Evolutionary conservation across 2,329 filamentous ascomycete genomes (phyloP), one percentile per base, ranked within the genome.

Genomic region (Rhynchosporium secalis): DNA sequence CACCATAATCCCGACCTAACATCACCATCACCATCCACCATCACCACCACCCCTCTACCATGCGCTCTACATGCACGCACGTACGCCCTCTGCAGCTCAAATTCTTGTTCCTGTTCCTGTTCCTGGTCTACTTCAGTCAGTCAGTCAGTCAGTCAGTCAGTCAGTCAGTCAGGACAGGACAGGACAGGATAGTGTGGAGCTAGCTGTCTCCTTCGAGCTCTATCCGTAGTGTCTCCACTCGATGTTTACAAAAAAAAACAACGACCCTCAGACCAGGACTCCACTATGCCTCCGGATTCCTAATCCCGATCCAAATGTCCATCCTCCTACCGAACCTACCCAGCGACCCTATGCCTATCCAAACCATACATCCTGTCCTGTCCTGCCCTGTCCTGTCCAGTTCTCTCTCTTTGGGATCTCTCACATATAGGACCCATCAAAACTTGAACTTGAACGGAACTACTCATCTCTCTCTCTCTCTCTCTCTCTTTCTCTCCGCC

Each of bases 351-450:
- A 31, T 33, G n/a, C 20, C 45, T n/a, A 46, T 33, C 12, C 47
- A 13, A n/a, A 33, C 29, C 38, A 20, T 46, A n/a, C 43, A 28
- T 28, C 43, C 4, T 8, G n/a, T 20, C 7, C 47, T n/a, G 47
- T 51, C 47, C 47, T n/a, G 47, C 33, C 47, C 29, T 51, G 28
- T 29, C 28, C 29, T 33, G 31, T 52, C n/a, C 15, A 7, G 4
- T 5, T 28, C 26, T 26, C 15, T 36, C n/a, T 57, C 43, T 41
- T 41, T 48, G 49, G 36, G 45, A 49, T n/a, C 40, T 55, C 45
- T 65, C 62, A 62, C 65, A 67, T 63, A 68, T 67, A 62, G 54
- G 59, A 51, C 36, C 61, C 64, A 60, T 66, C 62, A 58, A 63
- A 60, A 61, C 58, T 61, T 56, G 33, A 60, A 61, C 58, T 61